Conservation (phyloP, 31 red algal genomes). For the Porphyra umbilicalis region DNA sequence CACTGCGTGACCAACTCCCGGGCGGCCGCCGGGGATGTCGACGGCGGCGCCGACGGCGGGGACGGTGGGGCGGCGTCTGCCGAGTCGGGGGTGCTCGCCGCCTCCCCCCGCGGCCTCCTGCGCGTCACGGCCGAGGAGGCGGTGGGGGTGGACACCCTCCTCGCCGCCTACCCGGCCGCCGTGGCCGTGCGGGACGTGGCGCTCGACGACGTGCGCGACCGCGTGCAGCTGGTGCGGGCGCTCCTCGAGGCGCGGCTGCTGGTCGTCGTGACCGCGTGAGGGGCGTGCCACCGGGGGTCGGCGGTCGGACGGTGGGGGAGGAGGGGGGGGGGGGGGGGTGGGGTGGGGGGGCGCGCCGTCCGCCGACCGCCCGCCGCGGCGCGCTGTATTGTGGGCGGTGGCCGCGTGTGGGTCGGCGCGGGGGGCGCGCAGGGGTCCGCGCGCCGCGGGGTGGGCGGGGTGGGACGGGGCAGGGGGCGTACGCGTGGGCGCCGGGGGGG, state of each 20-base stretch:
- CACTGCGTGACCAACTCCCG: constrained; percentile 30
- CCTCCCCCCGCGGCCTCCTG: constrained; percentile 11
- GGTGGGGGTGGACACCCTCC: constrained; percentile 24
- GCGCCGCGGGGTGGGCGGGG: too few relatives aligned
- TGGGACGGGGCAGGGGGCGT: too few relatives aligned
- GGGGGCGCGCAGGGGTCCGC: too few relatives aligned
- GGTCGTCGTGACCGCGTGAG: background rate
- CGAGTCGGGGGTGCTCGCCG: constrained; percentile 19
- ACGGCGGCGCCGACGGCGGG: constrained; percentile 2
- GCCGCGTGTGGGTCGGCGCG: too few relatives aligned
- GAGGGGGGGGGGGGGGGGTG: background rate
- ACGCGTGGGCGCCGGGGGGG: too few relatives aligned
- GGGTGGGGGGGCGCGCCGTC: background rate
- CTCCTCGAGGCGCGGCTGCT: constrained; percentile 54
- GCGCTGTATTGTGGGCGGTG: too few relatives aligned
- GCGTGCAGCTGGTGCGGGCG: constrained; percentile 23
- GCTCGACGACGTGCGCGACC: constrained; percentile 14
- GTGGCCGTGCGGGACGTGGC: constrained; percentile 35
- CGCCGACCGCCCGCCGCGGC: too few relatives aligned
- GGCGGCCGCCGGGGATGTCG: background rate
- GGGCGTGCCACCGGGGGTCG: background rate
- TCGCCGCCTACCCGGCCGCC: constrained; percentile 27
- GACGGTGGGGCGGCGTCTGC: constrained; percentile 32
- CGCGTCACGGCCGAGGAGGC: constrained; percentile 41
- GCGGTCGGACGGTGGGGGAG: too few relatives aligned